phyloP scores from a whole-genome alignment of 805 yeast species.

The Candida parachauliodes region DNA sequence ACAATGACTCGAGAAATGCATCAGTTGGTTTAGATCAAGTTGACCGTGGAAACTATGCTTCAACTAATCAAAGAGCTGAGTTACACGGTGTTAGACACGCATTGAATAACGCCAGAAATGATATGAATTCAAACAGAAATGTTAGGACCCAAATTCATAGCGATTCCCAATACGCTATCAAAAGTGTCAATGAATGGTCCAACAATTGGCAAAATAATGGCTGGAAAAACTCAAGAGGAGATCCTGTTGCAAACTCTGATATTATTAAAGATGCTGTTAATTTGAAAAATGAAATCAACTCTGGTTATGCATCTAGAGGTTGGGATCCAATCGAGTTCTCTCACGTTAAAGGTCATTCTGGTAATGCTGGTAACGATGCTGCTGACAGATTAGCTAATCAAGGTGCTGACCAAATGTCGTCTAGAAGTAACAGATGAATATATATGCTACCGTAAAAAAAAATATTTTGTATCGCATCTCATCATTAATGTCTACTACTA shows the following conservation, averaged over 20 bases:
- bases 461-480: conserved; percentile 7
- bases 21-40: conserved; percentile 45
- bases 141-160: conserved; percentile 47
- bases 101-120: conserved; percentile 30
- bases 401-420: conserved; percentile 44
- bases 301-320: conserved; percentile 28
- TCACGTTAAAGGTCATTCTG: conserved; percentile 75
- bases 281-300: conserved; percentile 31
- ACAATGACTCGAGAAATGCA: conserved; percentile 48
- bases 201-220: conserved; percentile 53
- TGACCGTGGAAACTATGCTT: conserved; percentile 20
- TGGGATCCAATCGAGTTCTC: conserved; percentile 41
- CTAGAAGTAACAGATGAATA: background rate
- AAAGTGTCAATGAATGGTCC: conserved; percentile 56
- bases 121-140: conserved; percentile 12
- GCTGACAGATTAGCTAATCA: conserved; percentile 73
- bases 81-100: conserved; percentile 64
- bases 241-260: conserved; percentile 49
- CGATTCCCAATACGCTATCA: conserved; percentile 68
- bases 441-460: background rate
- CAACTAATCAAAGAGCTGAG: conserved; percentile 83
- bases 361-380: conserved; percentile 64
- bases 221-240: conserved; percentile 46
- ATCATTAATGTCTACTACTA: conserved; percentile 8
- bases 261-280: conserved; percentile 36